Evolutionary conservation across 2,329 filamentous ascomycete species (phyloP), one percentile per base, ranked within the genome.

Genomic region (Aureobasidium sp.): DNA sequence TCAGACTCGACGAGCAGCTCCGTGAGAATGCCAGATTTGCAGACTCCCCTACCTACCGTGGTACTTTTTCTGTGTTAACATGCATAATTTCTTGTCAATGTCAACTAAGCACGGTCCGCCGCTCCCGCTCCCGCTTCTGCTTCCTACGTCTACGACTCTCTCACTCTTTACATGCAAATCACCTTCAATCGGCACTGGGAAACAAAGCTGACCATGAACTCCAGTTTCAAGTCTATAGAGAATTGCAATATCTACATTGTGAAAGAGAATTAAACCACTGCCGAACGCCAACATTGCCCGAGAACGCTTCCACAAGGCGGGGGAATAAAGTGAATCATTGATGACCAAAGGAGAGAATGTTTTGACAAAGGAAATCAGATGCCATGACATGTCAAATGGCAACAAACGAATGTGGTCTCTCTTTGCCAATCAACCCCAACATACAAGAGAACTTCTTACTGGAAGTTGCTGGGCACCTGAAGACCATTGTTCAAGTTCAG

Each of bases 401-500:
- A 34, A 37, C 21, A 32, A 59, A 49, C 10, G 36, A 59, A 37
- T 37, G 45, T 59, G 57, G 16, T 3, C 57, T 59, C 21, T 54
- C 36, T 13, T 42, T 6, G 11, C 50, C 50, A 32, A 29, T n/a
- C 50, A 32, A 7, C 50, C 5, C 36, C 37, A 54, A 42, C 27
- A 42, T 16, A 54, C 32, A 6, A 21, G 21, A 44, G 5, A 16
- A 16, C 53, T 57, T 29, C 42, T 27, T 57, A 50, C 37, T 54
- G 55, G 51, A 49, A 60, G 55, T 53, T 64, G 62, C 53, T 64
- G 48, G 47, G 55, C 5, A 59, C 37, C 47, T 59, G 59, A 44
- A 61, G 60, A 41, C 41, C 68, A 59, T 67, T 68, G 63, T 82
- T 82, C 49, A 91, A 73, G 68, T 84, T 82, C 68, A 94, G 81